Evolutionary conservation across 805 yeast genomes (phyloP).

Genomic region (Yamadazyma laniorum): DNA sequence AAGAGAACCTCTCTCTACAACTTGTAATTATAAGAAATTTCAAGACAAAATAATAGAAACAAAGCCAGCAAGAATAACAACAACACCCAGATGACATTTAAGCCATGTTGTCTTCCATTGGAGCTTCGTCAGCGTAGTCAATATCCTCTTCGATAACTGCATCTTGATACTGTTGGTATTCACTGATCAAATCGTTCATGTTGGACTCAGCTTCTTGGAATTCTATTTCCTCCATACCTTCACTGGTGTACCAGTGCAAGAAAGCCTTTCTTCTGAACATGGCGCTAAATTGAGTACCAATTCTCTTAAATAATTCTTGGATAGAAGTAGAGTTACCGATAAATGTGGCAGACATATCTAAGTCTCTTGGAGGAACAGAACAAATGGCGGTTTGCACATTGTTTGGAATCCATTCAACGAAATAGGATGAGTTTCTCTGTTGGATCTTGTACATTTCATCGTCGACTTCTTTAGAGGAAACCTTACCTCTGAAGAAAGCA

Average conservation of each 20-base stretch:
- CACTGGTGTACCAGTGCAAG: slow-evolving; percentile 93
- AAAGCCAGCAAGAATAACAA: neutral
- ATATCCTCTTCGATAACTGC: slow-evolving; percentile 72
- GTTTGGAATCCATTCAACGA: slow-evolving; percentile 96
- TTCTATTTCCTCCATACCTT: slow-evolving; percentile 96
- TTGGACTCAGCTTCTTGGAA: slow-evolving; percentile 92
- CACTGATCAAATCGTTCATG: slow-evolving; percentile 84
- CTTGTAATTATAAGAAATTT: neutral
- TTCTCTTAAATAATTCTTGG: slow-evolving; percentile 86
- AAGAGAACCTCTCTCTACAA: neutral
- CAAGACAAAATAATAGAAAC: neutral
- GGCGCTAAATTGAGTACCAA: slow-evolving; percentile 84
- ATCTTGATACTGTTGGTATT: slow-evolving; percentile 89
- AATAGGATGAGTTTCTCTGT: slow-evolving; percentile 74
- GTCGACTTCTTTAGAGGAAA: slow-evolving; percentile 89
- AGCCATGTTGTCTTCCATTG: slow-evolving; percentile 52
- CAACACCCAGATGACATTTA: slow-evolving; percentile 15
- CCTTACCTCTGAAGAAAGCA: slow-evolving; percentile 92
- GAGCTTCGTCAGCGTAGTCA: slow-evolving; percentile 66
- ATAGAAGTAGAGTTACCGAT: slow-evolving; percentile 92
- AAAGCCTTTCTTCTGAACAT: slow-evolving; percentile 94
- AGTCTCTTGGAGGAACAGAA: slow-evolving; percentile 81
- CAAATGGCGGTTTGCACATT: slow-evolving; percentile 94
- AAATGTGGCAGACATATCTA: slow-evolving; percentile 89
- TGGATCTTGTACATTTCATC: slow-evolving; percentile 88